Percentiles rank a stretch among this genome's conserved stretches.
Conservation (phyloP, 140 eudicot species). For the Flaveria floridana region DNA sequence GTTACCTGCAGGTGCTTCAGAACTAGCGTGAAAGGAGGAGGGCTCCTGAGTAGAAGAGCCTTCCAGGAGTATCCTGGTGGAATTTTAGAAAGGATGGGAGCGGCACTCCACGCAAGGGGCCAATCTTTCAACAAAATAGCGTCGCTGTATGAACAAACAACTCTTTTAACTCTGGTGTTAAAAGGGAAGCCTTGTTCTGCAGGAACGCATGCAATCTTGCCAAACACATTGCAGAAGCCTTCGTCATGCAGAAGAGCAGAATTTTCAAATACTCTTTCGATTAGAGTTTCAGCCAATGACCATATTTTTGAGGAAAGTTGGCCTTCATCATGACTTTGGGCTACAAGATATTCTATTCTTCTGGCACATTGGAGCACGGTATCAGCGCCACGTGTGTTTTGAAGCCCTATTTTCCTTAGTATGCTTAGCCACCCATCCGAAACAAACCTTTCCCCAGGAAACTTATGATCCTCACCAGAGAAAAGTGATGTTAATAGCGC, state of each 20-base stretch:
- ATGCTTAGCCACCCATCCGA: conserved; percentile 75
- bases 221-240: conserved; percentile 65
- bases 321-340: conserved; percentile 42
- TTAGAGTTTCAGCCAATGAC: conserved; percentile 69
- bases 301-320: conserved; percentile 59
- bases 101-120: too few relatives aligned
- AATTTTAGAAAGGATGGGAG: conserved; percentile 3
- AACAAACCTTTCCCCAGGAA: conserved; percentile 76
- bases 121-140: too few relatives aligned
- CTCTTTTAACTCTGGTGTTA: too few relatives aligned
- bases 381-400: conserved; percentile 57
- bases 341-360: conserved; percentile 68
- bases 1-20: conserved; percentile 19
- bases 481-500: conserved; percentile 56
- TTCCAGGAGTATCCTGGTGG: conserved; percentile 92
- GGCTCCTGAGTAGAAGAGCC: conserved; percentile 66
- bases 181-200: conserved; percentile 47
- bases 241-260: conserved; percentile 59
- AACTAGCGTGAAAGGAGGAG: conserved; percentile 60
- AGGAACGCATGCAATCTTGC: conserved; percentile 73
- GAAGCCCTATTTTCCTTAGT: conserved; percentile 66
- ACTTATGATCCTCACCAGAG: conserved; percentile 57
- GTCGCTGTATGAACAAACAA: too few relatives aligned
- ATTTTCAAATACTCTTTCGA: conserved; percentile 53
- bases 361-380: conserved; percentile 72